phyloP scores from a whole-genome alignment of 352 stramenopile species.

The Phytophthora podocarpi region DNA sequence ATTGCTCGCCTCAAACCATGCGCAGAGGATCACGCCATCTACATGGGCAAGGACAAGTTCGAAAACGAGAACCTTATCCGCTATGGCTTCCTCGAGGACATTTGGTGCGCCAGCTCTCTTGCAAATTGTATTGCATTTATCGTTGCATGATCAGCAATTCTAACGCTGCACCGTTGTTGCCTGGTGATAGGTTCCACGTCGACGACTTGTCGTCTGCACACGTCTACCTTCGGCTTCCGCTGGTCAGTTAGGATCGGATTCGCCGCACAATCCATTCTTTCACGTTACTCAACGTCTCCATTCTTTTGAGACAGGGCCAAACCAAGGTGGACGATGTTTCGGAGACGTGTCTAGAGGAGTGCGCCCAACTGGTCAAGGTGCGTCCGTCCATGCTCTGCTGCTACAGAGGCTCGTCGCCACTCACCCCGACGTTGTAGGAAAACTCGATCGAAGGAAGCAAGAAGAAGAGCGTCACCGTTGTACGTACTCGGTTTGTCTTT shows the following conservation, averaged over 20 bases:
- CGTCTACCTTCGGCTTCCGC: constrained; percentile 96
- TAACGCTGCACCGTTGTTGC: background rate
- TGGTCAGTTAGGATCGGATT: constrained; percentile 46
- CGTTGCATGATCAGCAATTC: background rate
- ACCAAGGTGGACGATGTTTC: constrained; percentile 84
- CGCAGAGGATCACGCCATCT: constrained; percentile 91
- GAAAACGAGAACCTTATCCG: constrained; percentile 99
- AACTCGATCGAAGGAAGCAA: constrained; percentile 96
- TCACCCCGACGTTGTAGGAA: constrained; percentile 39
- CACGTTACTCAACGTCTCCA: background rate
- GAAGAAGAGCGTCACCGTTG: constrained; percentile 88
- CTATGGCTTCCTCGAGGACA: constrained; percentile 95
- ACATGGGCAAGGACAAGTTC: constrained; percentile 99
- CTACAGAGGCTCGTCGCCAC: too few species aligned
- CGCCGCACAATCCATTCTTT: background rate
- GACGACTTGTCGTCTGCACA: constrained; percentile 98
- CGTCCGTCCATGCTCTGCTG: background rate
- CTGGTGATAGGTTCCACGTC: constrained; percentile 92
- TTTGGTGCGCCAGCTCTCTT: constrained; percentile 65
- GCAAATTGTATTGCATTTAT: too few species aligned
- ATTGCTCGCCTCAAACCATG: background rate
- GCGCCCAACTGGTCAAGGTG: constrained; percentile 92
- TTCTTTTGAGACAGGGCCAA: constrained; percentile 44
- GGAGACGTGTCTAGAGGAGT: constrained; percentile 85
- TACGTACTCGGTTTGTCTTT: constrained; percentile 17